Evolutionary conservation across 768 basidiomycete genomes (phyloP).

Genomic region (Rubroboletus satanas): DNA sequence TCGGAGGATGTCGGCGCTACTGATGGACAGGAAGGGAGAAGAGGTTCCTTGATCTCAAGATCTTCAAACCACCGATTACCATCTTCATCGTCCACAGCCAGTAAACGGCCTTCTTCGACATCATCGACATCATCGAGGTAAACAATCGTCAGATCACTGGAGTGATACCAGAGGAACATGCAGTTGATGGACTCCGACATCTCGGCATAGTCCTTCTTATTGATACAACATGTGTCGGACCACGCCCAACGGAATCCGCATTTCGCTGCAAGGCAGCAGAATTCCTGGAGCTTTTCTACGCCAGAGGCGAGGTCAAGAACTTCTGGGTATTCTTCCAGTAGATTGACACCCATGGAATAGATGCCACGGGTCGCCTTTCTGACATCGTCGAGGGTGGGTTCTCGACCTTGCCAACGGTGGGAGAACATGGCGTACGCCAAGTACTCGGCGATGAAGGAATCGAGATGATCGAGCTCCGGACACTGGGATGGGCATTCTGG

Average conservation of each 20-base stretch:
- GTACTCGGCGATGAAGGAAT: slow-evolving; percentile 16
- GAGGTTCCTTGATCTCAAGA: slow-evolving; percentile 14
- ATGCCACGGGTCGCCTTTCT: slow-evolving; percentile 9
- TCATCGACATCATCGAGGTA: slow-evolving; percentile 29
- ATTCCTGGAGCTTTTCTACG: slow-evolving; percentile 27
- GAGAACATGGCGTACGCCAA: slow-evolving; percentile 29
- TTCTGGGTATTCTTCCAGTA: neutral
- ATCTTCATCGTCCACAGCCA: neutral
- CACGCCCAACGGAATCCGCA: slow-evolving; percentile 31
- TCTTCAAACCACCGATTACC: slow-evolving; percentile 16
- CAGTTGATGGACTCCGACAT: slow-evolving; percentile 28
- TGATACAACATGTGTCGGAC: slow-evolving; percentile 29
- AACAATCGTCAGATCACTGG: slow-evolving; percentile 27
- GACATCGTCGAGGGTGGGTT: slow-evolving; percentile 18
- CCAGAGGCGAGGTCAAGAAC: neutral
- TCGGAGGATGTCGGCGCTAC: neutral
- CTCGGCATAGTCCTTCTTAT: slow-evolving; percentile 22
- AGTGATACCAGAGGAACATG: slow-evolving; percentile 29
- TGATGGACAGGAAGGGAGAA: slow-evolving; percentile 1
- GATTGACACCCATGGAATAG: slow-evolving; percentile 12
- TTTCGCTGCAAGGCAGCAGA: slow-evolving; percentile 26
- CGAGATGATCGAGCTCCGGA: slow-evolving; percentile 2
- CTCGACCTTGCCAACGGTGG: slow-evolving; percentile 22
- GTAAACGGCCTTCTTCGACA: slow-evolving; percentile 14
- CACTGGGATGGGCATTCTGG: neutral